Conservation (phyloP, 805 yeast genomes). For the Yamadazyma takamatsuzukensis region DNA sequence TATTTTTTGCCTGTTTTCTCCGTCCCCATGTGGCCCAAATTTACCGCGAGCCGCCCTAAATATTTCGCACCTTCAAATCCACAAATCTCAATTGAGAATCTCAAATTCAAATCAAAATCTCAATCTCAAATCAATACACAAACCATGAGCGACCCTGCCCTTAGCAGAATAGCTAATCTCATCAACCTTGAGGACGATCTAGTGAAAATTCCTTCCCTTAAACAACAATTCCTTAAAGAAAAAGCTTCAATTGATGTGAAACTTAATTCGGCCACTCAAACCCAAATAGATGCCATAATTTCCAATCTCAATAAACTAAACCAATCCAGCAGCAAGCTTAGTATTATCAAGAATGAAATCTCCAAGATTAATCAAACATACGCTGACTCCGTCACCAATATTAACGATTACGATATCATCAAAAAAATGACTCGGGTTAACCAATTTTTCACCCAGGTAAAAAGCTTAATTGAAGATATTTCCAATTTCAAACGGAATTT, state of each 20-base stretch:
- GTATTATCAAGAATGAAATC: slow-evolving; percentile 36
- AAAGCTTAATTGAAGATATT: slow-evolving; percentile 61
- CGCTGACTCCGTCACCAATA: slow-evolving; percentile 53
- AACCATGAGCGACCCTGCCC: slow-evolving; percentile 41
- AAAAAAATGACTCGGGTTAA: slow-evolving; percentile 63
- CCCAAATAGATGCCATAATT: slow-evolving; percentile 55
- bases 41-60: too few species aligned
- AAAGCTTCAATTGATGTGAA: slow-evolving; percentile 74
- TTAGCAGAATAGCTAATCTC: slow-evolving; percentile 35
- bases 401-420: slow-evolving; percentile 66
- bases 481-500: slow-evolving; percentile 50
- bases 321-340: slow-evolving; percentile 34
- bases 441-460: slow-evolving; percentile 69
- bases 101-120: too few species aligned
- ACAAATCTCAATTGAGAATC: too few species aligned
- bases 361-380: slow-evolving; percentile 48
- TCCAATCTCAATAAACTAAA: slow-evolving; percentile 50
- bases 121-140: too few species aligned
- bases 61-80: too few species aligned
- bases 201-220: slow-evolving; percentile 48
- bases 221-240: slow-evolving; percentile 60
- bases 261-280: slow-evolving; percentile 64
- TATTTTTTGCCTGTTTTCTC: too few species aligned
- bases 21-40: too few species aligned
- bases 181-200: slow-evolving; percentile 50